These are phyloP conservation scores for Plasmopara muralis DNA, from an alignment of 352 stramenopile genomes.

Conservation along the genomic window DNA sequence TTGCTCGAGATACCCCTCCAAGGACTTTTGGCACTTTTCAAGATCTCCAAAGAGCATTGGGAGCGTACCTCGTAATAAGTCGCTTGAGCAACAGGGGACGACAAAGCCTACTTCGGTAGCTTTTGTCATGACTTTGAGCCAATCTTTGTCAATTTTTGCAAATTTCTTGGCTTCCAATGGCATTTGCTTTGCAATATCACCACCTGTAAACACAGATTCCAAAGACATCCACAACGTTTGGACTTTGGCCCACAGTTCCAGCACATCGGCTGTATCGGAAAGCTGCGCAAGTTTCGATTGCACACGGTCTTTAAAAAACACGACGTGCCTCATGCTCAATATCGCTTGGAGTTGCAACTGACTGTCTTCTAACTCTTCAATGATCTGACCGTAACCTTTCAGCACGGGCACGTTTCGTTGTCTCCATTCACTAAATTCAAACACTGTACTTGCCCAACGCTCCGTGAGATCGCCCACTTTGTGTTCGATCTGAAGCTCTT, in stretches of 20 bases:
- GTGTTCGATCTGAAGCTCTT: slow-evolving; percentile 86
- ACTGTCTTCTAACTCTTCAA: slow-evolving; percentile 87
- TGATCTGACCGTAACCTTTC: slow-evolving; percentile 70
- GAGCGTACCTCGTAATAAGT: slow-evolving; percentile 75
- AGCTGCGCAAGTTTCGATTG: slow-evolving; percentile 74
- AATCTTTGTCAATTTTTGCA: slow-evolving; percentile 90
- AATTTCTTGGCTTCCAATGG: slow-evolving; percentile 90
- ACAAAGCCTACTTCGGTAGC: slow-evolving; percentile 74
- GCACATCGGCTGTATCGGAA: slow-evolving; percentile 82
- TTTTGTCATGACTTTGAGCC: slow-evolving; percentile 86
- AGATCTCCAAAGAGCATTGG: slow-evolving; percentile 86
- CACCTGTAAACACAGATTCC: slow-evolving; percentile 89
- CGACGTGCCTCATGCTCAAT: slow-evolving; percentile 83
- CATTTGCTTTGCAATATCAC: slow-evolving; percentile 91
- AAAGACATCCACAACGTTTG: slow-evolving; percentile 88
- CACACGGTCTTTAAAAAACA: slow-evolving; percentile 83
- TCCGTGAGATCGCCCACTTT: slow-evolving; percentile 87
- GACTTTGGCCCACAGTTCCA: slow-evolving; percentile 89
- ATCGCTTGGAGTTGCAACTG: slow-evolving; percentile 86
- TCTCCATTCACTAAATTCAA: slow-evolving; percentile 87
- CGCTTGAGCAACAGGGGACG: slow-evolving; percentile 75
- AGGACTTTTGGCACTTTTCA: slow-evolving; percentile 88
- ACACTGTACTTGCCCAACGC: slow-evolving; percentile 59
- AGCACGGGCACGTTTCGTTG: slow-evolving; percentile 60
- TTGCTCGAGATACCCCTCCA: slow-evolving; percentile 89